These are phyloP conservation scores for Hypsizygus marmoreus DNA, from an alignment of 768 basidiomycete species.

Conservation along the genomic window DNA sequence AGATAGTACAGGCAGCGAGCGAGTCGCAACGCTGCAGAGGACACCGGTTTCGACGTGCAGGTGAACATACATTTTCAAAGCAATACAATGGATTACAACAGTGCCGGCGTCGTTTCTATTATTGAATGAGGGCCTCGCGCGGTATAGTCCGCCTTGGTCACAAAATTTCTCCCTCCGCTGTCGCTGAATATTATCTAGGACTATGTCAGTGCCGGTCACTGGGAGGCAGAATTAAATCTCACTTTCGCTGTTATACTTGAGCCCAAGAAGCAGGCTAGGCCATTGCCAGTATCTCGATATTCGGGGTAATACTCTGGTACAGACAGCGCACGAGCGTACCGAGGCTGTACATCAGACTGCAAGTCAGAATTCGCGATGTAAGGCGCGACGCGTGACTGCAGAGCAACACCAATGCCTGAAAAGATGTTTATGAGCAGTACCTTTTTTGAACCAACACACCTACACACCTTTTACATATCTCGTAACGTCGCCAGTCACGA, in stretches of 20 bases:
- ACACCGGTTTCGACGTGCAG: too few species aligned
- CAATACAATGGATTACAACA: conserved; percentile 46
- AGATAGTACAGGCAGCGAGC: too few species aligned
- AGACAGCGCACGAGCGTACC: conserved; percentile 57
- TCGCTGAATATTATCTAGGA: conserved; percentile 76
- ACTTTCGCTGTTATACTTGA: conserved; percentile 87
- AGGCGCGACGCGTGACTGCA: conserved; percentile 70
- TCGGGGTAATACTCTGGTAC: conserved; percentile 92
- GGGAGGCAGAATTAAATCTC: conserved; percentile 4
- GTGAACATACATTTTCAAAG: background rate
- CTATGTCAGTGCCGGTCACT: conserved; percentile 3
- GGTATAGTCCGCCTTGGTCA: conserved; percentile 79
- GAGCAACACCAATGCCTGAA: conserved; percentile 62
- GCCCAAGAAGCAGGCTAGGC: conserved; percentile 79
- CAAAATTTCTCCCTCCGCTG: conserved; percentile 62
- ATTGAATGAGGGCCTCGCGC: conserved; percentile 72
- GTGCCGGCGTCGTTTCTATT: conserved; percentile 74
- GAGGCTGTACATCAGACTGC: conserved; percentile 72
- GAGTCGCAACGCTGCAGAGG: too few species aligned
- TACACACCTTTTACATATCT: conserved; percentile 67
- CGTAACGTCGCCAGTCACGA: conserved; percentile 80
- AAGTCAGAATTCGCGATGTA: conserved; percentile 65
- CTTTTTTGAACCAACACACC: background rate
- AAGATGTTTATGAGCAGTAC: conserved; percentile 4
- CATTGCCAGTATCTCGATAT: conserved; percentile 84